These are phyloP conservation scores for Hypoxylon sp. DNA, from an alignment of 2,329 filamentous ascomycete species.

Conservation along the genomic window DNA sequence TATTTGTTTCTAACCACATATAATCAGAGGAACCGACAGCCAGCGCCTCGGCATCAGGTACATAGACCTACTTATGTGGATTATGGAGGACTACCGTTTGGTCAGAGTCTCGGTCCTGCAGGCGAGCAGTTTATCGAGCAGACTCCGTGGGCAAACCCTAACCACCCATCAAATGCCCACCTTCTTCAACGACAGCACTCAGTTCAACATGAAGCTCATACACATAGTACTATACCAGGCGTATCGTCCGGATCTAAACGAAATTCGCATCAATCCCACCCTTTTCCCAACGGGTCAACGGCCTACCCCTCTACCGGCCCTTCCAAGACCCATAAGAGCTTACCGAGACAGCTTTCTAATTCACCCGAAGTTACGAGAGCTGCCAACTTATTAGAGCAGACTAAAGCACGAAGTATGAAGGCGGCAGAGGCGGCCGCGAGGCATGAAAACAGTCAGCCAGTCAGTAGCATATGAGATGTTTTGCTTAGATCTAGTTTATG, in stretches of 20 bases:
- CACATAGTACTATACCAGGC: slow-evolving; percentile 49
- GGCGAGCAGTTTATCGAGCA: slow-evolving; percentile 91
- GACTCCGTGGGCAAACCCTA: slow-evolving; percentile 93
- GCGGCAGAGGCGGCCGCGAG: slow-evolving; percentile 50
- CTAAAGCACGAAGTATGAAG: slow-evolving; percentile 51
- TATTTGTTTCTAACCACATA: slow-evolving; percentile 34
- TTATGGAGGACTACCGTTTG: slow-evolving; percentile 64
- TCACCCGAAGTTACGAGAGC: slow-evolving; percentile 63
- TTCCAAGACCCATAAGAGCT: slow-evolving; percentile 47
- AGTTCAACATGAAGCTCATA: slow-evolving; percentile 54
- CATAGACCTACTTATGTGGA: slow-evolving; percentile 62
- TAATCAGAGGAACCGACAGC: slow-evolving; percentile 53
- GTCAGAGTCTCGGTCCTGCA: slow-evolving; percentile 72
- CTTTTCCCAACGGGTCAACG: slow-evolving; percentile 56
- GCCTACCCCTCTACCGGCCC: slow-evolving; percentile 53
- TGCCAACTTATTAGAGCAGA: slow-evolving; percentile 54
- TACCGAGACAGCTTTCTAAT: slow-evolving; percentile 54
- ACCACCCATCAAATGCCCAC: slow-evolving; percentile 76
- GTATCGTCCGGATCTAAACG: slow-evolving; percentile 57
- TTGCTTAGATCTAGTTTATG: slow-evolving; percentile 25
- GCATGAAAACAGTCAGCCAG: slow-evolving; percentile 53
- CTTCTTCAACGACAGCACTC: slow-evolving; percentile 59
- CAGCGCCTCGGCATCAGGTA: slow-evolving; percentile 57
- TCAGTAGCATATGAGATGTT: slow-evolving; percentile 47
- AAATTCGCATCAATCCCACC: slow-evolving; percentile 58